Conservation (phyloP, 2,329 filamentous ascomycete species). For the Corynespora cassiicola region DNA sequence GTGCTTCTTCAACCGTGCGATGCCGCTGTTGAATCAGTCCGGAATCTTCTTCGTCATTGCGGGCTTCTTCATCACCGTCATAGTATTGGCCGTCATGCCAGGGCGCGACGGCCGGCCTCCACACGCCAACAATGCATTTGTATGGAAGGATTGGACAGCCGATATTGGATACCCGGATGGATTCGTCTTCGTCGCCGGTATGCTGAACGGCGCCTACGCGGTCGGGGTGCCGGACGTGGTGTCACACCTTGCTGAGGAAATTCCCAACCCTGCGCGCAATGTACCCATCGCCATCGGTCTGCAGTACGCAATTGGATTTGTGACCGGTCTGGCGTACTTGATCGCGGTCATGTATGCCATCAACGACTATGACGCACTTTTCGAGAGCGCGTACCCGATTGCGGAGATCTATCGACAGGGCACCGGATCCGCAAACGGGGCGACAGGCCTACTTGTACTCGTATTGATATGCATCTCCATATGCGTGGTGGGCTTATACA, state of each 20-base stretch:
- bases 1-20: slow-evolving; percentile 58
- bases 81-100: slow-evolving; percentile 61
- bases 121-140: slow-evolving; percentile 45
- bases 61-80: slow-evolving; percentile 60
- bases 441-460: slow-evolving; percentile 49
- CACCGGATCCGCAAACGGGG: slow-evolving; percentile 41
- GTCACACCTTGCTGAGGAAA: slow-evolving; percentile 64
- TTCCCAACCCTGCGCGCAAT: slow-evolving; percentile 33
- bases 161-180: slow-evolving; percentile 55
- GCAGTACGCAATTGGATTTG: slow-evolving; percentile 30
- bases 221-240: slow-evolving; percentile 65
- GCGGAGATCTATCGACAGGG: slow-evolving; percentile 66
- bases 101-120: too few relatives aligned
- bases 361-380: slow-evolving; percentile 47
- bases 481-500: slow-evolving; percentile 59
- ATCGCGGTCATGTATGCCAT: slow-evolving; percentile 57
- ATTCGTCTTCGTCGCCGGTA: slow-evolving; percentile 67
- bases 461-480: slow-evolving; percentile 58
- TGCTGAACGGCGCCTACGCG: slow-evolving; percentile 71
- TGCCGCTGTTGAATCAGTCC: slow-evolving; percentile 59
- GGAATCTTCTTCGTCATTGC: slow-evolving; percentile 58
- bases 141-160: slow-evolving; percentile 51
- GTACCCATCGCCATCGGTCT: slow-evolving; percentile 37
- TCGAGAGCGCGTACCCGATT: slow-evolving; percentile 62
- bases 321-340: too few relatives aligned